phyloP scores from a whole-genome alignment of 2,329 filamentous ascomycete genomes.

The Daldinia eschscholtzii region DNA sequence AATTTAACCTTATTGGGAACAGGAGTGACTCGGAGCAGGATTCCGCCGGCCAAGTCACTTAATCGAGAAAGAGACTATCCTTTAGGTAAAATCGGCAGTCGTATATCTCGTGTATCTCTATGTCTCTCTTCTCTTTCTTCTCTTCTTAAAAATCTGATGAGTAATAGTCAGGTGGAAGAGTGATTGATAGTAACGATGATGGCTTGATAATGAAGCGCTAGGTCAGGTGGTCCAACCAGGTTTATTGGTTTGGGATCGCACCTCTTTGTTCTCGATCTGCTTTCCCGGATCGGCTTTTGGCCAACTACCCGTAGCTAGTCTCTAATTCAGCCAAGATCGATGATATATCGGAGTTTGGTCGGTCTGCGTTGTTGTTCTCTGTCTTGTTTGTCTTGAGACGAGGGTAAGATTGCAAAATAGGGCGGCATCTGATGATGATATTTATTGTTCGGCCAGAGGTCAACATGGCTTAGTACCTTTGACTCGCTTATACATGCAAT shows the following conservation, averaged over 20 bases:
- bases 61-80: conserved; percentile 33
- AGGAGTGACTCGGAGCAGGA: conserved; percentile 36
- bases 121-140: conserved; percentile 28
- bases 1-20: conserved; percentile 36
- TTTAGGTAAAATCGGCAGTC: conserved; percentile 15
- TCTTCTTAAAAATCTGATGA: conserved; percentile 33
- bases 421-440: conserved; percentile 31
- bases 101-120: conserved; percentile 1
- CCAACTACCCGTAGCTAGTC: conserved; percentile 5
- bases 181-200: conserved; percentile 33
- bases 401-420: conserved; percentile 13
- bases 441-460: conserved; percentile 25
- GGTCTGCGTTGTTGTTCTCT: conserved; percentile 20
- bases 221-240: conserved; percentile 36
- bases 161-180: conserved; percentile 39
- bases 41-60: conserved; percentile 34
- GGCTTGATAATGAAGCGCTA: conserved; percentile 43
- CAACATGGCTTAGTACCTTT: conserved; percentile 5
- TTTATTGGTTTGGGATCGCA: conserved; percentile 24
- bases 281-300: conserved; percentile 31
- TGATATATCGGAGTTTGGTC: conserved; percentile 27
- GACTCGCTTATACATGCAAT: neutral
- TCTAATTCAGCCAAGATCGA: conserved; percentile 16
- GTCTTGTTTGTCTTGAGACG: conserved; percentile 12
- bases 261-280: conserved; percentile 34